These are phyloP conservation scores for Candida namnaoensis DNA, from an alignment of 805 yeast genomes.

Conservation along the genomic window DNA sequence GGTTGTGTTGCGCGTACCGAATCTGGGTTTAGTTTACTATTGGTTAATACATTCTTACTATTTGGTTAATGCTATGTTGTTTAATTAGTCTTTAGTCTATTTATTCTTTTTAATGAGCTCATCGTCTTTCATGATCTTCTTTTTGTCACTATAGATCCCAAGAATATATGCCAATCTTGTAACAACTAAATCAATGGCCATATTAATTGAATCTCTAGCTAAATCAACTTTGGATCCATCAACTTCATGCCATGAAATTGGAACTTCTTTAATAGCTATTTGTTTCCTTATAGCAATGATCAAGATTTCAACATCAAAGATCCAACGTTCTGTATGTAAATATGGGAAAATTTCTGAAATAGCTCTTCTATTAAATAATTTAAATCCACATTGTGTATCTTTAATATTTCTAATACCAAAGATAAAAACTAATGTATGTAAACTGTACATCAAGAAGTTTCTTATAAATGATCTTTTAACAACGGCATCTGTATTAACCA, in stretches of 20 bases:
- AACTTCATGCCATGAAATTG: conserved; percentile 96
- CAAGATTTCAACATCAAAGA: conserved; percentile 90
- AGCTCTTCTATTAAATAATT: conserved; percentile 73
- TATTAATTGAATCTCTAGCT: conserved; percentile 80
- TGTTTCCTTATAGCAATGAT: conserved; percentile 67
- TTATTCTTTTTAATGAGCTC: not conserved
- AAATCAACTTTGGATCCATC: conserved; percentile 91
- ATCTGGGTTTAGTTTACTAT: too few species aligned
- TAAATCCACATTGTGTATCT: conserved; percentile 98
- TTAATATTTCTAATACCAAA: conserved; percentile 83
- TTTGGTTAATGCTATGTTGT: too few species aligned
- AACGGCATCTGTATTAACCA: conserved; percentile 93
- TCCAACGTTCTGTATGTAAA: conserved; percentile 97
- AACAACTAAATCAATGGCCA: conserved; percentile 91
- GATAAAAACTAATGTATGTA: conserved; percentile 76
- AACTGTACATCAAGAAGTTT: conserved; percentile 86
- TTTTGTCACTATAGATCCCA: conserved; percentile 59
- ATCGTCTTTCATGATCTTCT: not conserved
- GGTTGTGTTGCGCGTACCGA: too few species aligned
- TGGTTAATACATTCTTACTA: too few species aligned
- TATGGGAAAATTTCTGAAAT: conserved; percentile 65
- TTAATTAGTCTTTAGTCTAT: too few species aligned
- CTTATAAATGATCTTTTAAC: conserved; percentile 87
- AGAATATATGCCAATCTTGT: conserved; percentile 82
- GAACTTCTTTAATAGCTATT: conserved; percentile 64